A percentile compares a stretch with the other conserved stretches of the same genome.
phyloP scores from a whole-genome alignment of 768 basidiomycete genomes.

The Tulasnella calospora region DNA sequence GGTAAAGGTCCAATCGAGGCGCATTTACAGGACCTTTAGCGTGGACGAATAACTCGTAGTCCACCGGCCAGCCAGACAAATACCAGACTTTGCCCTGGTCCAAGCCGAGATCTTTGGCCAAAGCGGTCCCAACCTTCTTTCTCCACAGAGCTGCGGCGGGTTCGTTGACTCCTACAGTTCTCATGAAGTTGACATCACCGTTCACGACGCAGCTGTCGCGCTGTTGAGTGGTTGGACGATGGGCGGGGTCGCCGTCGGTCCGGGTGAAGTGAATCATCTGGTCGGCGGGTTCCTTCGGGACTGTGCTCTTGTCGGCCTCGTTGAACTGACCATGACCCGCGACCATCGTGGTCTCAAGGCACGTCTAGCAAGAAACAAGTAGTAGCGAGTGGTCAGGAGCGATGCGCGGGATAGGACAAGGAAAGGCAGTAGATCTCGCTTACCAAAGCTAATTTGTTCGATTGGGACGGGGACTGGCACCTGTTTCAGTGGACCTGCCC shows the following conservation, averaged over 20 bases:
- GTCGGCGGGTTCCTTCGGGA: constrained; percentile 3
- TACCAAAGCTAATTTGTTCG: not conserved
- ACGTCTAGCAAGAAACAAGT: not conserved
- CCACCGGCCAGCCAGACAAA: constrained; percentile 41
- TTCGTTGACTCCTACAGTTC: constrained; percentile 19
- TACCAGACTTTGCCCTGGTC: constrained; percentile 16
- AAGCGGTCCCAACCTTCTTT: constrained; percentile 23
- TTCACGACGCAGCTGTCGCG: constrained; percentile 7
- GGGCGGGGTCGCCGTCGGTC: constrained; percentile 17
- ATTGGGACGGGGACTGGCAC: not conserved
- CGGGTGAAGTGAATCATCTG: constrained; percentile 23
- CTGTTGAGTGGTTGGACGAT: constrained; percentile 6
- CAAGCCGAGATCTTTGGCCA: constrained; percentile 20
- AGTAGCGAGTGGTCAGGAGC: not conserved
- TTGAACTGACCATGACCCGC: not conserved
- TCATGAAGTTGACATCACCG: constrained; percentile 18
- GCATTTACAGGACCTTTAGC: constrained; percentile 53
- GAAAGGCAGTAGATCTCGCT: not conserved
- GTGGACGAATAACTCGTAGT: constrained; percentile 71
- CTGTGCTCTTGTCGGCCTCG: constrained; percentile 8
- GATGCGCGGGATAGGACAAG: not conserved
- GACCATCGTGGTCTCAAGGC: not conserved
- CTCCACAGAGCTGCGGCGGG: constrained; percentile 13
- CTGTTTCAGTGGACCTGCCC: not conserved
- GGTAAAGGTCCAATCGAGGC: constrained; percentile 72